Base-by-base conservation (phyloP, 2,329 filamentous ascomycete genomes). In the Fusarium duplospermum region DNA sequence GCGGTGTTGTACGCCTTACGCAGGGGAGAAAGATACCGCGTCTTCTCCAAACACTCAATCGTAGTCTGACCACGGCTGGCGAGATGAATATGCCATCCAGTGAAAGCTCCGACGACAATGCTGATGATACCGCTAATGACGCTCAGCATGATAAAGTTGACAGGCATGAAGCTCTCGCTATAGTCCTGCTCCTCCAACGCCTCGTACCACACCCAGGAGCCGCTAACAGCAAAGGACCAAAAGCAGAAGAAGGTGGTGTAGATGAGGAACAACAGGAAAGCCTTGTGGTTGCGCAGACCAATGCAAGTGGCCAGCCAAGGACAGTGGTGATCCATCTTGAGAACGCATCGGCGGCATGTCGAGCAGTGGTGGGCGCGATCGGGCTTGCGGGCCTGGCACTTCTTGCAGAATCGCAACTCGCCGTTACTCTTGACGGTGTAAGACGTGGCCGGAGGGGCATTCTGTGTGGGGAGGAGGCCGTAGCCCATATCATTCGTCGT, bases 281-380 rank as follows among this genome's bases (percentile, higher is more conserved):
- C 89, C 84, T 99, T 99, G 87, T 98, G 97, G 84, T 99, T 99
- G 80, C 91, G 91, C 73, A 99, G 86, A 22, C 96, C 96, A 69
- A 99, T 93, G 83, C 96, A 99, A 5, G 94, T 98, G 31, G 96
- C 96, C 59, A 99, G 89, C 96, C 96, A 99, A 18, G 96, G 96
- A 82, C 96, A 99, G 85, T 99, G 96, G 83, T 99, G 96, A 81
- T 99, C 96, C 96, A 99, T 99, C 87, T 99, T 99, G 82, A 99
- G 88, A 29, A 99, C 95, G 82, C 96, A 99, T 79, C 93, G 93
- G 76, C 93, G 91, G 84, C 96, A 99, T 5, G 95, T 97, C 13
- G 94, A 97, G 88, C 96, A 99, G 86, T 99, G 96, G 83, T 99
- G 96, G 35, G 96, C 92, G 70, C 96, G 94, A 84, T 99, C 96